Conservation (phyloP, 2,329 filamentous ascomycete species). For the Aspergillus tamarii region DNA sequence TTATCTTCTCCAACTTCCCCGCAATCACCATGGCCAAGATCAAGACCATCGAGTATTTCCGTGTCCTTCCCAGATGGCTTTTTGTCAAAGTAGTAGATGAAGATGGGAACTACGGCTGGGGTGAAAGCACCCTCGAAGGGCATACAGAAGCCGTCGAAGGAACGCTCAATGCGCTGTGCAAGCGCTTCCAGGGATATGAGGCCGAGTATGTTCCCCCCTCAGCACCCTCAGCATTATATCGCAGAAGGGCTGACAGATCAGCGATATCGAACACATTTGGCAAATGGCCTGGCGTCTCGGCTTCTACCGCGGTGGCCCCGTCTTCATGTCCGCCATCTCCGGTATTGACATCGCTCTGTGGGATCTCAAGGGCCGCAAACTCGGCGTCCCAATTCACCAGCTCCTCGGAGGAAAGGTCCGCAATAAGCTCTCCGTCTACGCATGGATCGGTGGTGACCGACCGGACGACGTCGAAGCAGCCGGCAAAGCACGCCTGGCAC, state of each 20-base stretch:
- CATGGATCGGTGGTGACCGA: conserved; percentile 77
- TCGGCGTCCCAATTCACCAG: conserved; percentile 71
- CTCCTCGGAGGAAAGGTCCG: conserved; percentile 74
- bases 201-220: conserved; percentile 62
- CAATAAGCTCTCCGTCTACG: conserved; percentile 71
- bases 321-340: conserved; percentile 77
- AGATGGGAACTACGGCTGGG: conserved; percentile 68
- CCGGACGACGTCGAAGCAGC: conserved; percentile 67
- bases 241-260: conserved; percentile 32
- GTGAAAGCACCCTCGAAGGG: conserved; percentile 73
- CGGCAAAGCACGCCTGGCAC: conserved; percentile 52
- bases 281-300: conserved; percentile 70
- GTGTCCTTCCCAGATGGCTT: conserved; percentile 74
- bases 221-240: not conserved
- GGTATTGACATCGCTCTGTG: conserved; percentile 80
- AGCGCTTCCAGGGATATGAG: conserved; percentile 66
- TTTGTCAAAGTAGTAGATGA: conserved; percentile 77
- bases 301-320: conserved; percentile 77
- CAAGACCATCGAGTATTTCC: conserved; percentile 70
- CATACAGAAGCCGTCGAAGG: conserved; percentile 75
- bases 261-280: conserved; percentile 81
- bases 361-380: conserved; percentile 70
- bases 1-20: not conserved
- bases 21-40: conserved; percentile 62
- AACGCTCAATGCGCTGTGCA: conserved; percentile 67